Conservation (phyloP, 2,329 filamentous ascomycete species). For the Pseudogymnoascus sp. region DNA sequence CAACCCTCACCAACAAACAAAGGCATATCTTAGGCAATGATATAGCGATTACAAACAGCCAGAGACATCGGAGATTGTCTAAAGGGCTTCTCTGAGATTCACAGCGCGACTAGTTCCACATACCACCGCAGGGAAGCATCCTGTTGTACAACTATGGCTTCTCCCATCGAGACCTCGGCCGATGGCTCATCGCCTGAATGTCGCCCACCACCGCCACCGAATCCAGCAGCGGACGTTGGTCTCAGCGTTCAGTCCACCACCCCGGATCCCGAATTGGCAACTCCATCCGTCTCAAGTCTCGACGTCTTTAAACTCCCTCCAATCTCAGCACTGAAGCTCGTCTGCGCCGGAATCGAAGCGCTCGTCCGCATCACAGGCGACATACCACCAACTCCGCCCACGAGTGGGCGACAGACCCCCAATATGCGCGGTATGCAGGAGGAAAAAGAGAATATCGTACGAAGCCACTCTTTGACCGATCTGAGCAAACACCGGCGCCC, state of each 20-base stretch:
- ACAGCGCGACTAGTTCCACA: background rate
- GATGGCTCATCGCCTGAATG: conserved; percentile 16
- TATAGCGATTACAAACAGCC: background rate
- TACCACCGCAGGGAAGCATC: background rate
- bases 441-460: conserved; percentile 53
- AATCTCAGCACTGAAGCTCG: conserved; percentile 66
- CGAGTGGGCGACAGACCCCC: conserved; percentile 54
- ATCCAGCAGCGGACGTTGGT: conserved; percentile 25
- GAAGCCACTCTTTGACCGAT: conserved; percentile 46
- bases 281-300: conserved; percentile 36
- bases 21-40: background rate
- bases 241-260: conserved; percentile 17
- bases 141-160: background rate
- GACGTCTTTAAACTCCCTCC: conserved; percentile 68
- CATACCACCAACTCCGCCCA: conserved; percentile 70
- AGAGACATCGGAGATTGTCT: background rate
- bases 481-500: conserved; percentile 25
- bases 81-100: background rate
- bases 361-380: conserved; percentile 69
- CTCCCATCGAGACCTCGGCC: background rate
- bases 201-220: conserved; percentile 24
- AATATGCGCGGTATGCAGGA: conserved; percentile 55
- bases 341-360: conserved; percentile 64
- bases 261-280: conserved; percentile 19
- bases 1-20: background rate